A percentile compares a stretch with the other conserved stretches of the same genome.
These are phyloP conservation scores for Berberis thunbergii DNA, from an alignment of 164 flowering plant genomes.

Conservation along the genomic window DNA sequence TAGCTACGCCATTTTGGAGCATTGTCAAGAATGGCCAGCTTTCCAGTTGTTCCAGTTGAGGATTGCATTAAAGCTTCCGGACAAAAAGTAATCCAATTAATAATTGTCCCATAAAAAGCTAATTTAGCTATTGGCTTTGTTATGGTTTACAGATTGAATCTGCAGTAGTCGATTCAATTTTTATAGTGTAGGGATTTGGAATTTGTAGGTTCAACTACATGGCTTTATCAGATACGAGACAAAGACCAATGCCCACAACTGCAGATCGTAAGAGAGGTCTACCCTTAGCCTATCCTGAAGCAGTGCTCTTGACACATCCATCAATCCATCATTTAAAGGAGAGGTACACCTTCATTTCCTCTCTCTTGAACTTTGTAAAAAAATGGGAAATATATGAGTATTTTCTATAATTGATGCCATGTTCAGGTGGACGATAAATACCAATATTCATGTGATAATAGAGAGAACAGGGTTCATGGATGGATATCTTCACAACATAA, in stretches of 20 bases:
- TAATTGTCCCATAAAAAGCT: background rate
- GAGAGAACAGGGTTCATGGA: slow-evolving; percentile 69
- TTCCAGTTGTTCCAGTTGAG: slow-evolving; percentile 51
- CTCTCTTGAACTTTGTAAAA: background rate
- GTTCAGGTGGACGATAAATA: slow-evolving; percentile 92
- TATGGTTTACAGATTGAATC: too few relatives aligned
- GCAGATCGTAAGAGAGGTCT: slow-evolving; percentile 73
- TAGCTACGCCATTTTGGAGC: slow-evolving; percentile 86
- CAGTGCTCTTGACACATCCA: slow-evolving; percentile 71
- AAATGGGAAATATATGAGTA: background rate
- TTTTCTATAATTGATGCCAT: background rate
- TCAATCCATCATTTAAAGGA: slow-evolving; percentile 52
- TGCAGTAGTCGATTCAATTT: too few relatives aligned
- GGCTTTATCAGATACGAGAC: slow-evolving; percentile 80
- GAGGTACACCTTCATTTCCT: slow-evolving; percentile 38
- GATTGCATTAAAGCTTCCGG: slow-evolving; percentile 76
- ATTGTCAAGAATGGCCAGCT: slow-evolving; percentile 73
- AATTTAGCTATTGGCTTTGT: too few relatives aligned
- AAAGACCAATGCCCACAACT: slow-evolving; percentile 75
- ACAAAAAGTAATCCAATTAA: slow-evolving; percentile 51
- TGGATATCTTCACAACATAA: slow-evolving; percentile 61
- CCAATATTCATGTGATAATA: slow-evolving; percentile 69
- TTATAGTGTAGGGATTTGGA: background rate
- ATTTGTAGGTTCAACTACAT: slow-evolving; percentile 73
- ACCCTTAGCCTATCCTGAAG: slow-evolving; percentile 72